Conservation (phyloP, 2,329 filamentous ascomycete genomes). For the Aspergillus ochraceoroseus region DNA sequence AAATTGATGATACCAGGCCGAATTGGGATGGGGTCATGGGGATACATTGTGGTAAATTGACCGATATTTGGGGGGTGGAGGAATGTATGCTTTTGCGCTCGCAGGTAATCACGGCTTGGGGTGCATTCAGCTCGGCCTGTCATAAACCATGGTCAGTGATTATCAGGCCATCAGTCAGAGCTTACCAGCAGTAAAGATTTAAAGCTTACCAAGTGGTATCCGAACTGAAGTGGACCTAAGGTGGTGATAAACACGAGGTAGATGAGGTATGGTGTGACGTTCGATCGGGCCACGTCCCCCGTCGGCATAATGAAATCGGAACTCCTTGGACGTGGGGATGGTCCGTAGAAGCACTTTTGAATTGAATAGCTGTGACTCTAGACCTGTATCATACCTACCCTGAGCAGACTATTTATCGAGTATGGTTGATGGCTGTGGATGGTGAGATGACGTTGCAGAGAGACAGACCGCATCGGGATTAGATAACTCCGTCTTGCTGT, state of each 20-base stretch:
- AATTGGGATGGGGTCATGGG: conserved; percentile 78
- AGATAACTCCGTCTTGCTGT: conserved; percentile 11
- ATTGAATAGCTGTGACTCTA: no score
- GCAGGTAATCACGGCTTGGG: conserved; percentile 89
- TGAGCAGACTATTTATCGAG: no score
- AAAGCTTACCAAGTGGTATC: conserved; percentile 73
- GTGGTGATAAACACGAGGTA: conserved; percentile 71
- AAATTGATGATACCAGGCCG: conserved; percentile 82
- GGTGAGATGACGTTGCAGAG: conserved; percentile 11
- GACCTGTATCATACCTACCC: no score
- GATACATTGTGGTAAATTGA: conserved; percentile 65
- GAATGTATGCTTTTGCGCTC: conserved; percentile 53
- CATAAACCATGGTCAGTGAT: conserved; percentile 13
- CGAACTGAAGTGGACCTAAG: conserved; percentile 86
- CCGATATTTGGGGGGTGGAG: conserved; percentile 10
- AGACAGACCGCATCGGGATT: conserved; percentile 7
- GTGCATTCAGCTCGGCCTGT: conserved; percentile 90
- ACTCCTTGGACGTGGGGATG: no score
- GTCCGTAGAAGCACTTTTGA: no score
- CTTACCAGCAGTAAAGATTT: neutral
- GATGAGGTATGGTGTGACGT: conserved; percentile 69
- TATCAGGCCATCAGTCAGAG: neutral
- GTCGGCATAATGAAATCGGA: conserved; percentile 22
- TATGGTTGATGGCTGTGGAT: neutral
- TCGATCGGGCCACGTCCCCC: conserved; percentile 19